Conservation (phyloP, 1,284 basidiomycete genomes). For the Tilletia caries region DNA sequence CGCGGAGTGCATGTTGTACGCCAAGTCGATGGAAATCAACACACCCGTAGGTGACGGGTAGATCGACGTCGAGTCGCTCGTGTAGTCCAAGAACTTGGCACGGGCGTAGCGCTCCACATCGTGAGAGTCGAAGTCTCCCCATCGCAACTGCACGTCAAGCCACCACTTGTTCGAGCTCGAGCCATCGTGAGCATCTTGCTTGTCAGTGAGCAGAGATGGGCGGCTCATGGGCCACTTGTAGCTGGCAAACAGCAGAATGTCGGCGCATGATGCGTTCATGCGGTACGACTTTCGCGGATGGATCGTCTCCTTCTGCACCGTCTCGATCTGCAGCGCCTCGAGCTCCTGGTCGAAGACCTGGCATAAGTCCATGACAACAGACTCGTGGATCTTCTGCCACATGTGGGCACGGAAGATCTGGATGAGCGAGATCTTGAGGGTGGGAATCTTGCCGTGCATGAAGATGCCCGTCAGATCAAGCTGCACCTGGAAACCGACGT, state of each 20-base stretch:
- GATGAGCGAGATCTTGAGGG: constrained; percentile 69
- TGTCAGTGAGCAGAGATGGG: constrained; percentile 91
- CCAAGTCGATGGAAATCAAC: constrained; percentile 96
- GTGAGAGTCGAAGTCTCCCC: constrained; percentile 99
- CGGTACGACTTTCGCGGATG: constrained; percentile 99
- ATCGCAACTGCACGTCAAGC: constrained; percentile 93
- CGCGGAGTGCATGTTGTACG: constrained; percentile 98
- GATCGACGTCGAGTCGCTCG: constrained; percentile 74
- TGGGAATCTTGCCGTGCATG: constrained; percentile 97
- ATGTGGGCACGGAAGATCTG: constrained; percentile 99
- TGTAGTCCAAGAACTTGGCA: constrained; percentile 95
- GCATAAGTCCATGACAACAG: constrained; percentile 88
- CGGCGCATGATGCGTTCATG: constrained; percentile 93
- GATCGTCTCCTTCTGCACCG: constrained; percentile 98
- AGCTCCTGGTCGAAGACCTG: constrained; percentile 99
- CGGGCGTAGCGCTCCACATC: constrained; percentile 74
- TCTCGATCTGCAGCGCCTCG: constrained; percentile 96
- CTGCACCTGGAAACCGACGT: constrained; percentile 99
- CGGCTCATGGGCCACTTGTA: constrained; percentile 90
- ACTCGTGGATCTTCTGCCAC: constrained; percentile 77
- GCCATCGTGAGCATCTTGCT: constrained; percentile 92
- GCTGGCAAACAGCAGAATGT: constrained; percentile 93
- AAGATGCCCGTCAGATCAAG: constrained; percentile 82
- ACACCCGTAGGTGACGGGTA: constrained; percentile 97
- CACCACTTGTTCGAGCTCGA: constrained; percentile 98